Conservation (phyloP, 2,329 filamentous ascomycete genomes). For the Apiospora rasikravindrae region DNA sequence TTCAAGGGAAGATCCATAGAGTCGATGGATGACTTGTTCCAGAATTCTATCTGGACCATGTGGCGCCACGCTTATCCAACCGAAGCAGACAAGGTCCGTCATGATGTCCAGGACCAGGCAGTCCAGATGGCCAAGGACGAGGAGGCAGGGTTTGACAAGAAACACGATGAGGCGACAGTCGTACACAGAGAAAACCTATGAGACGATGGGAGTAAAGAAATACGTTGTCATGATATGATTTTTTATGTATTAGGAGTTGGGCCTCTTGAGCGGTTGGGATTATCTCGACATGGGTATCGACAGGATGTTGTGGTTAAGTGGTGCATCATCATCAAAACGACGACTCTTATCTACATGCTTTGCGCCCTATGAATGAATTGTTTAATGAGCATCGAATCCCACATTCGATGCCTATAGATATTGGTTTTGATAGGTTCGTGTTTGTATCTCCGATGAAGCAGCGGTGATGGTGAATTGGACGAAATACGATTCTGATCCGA, state of each 20-base stretch:
- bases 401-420: too few species aligned
- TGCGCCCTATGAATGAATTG: too few species aligned
- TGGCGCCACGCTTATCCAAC: conserved; percentile 46
- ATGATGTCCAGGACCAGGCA: conserved; percentile 35
- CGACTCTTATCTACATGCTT: too few species aligned
- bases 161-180: conserved; percentile 18
- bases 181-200: conserved; percentile 20
- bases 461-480: background rate
- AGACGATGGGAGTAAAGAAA: background rate
- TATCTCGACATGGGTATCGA: too few species aligned
- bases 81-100: conserved; percentile 40
- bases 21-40: conserved; percentile 54
- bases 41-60: conserved; percentile 46
- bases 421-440: background rate
- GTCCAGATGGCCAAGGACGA: conserved; percentile 30
- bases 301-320: too few species aligned
- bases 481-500: background rate
- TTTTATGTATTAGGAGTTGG: background rate
- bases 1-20: conserved; percentile 56
- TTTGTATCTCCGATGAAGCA: background rate
- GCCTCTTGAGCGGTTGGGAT: too few species aligned
- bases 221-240: background rate
- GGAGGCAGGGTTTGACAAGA: conserved; percentile 19
- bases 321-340: too few species aligned
- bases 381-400: too few species aligned